Conservation (phyloP, 371 early-diverging fungal species). For the Catenaria anguillulae region DNA sequence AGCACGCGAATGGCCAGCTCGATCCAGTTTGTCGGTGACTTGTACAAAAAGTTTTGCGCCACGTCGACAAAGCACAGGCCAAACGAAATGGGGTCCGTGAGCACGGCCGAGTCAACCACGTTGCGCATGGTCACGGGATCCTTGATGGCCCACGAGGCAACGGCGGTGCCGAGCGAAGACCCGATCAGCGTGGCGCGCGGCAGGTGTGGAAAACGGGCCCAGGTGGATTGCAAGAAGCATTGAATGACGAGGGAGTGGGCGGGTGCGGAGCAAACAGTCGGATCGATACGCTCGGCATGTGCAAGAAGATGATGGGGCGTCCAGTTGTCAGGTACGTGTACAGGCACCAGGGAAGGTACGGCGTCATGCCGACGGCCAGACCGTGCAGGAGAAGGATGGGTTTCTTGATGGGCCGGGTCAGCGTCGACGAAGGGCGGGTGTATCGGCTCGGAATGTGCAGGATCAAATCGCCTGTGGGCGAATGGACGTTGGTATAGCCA, state of each 20-base stretch:
- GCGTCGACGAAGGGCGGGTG: not conserved
- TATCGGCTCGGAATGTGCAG: not conserved
- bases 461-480: not conserved
- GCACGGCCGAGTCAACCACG: not conserved
- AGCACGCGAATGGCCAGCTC: not conserved
- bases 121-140: not conserved
- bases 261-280: not conserved
- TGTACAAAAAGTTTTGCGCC: conserved; percentile 4
- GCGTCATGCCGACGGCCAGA: not conserved
- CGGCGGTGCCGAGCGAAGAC: conserved; percentile 1
- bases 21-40: not conserved
- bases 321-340: not conserved
- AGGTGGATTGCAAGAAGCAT: not conserved
- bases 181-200: not conserved
- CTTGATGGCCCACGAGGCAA: conserved; percentile 3
- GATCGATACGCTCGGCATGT: not conserved
- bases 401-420: too few relatives aligned
- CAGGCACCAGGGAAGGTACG: not conserved
- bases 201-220: not conserved
- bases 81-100: not conserved
- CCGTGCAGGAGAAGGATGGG: conserved; percentile 6
- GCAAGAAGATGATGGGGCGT: not conserved
- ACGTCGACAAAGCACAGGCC: conserved; percentile 3
- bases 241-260: not conserved
- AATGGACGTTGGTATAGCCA: not conserved